Evolutionary conservation across 768 basidiomycete genomes (phyloP).

Genomic region (Tephrocybe sp.): DNA sequence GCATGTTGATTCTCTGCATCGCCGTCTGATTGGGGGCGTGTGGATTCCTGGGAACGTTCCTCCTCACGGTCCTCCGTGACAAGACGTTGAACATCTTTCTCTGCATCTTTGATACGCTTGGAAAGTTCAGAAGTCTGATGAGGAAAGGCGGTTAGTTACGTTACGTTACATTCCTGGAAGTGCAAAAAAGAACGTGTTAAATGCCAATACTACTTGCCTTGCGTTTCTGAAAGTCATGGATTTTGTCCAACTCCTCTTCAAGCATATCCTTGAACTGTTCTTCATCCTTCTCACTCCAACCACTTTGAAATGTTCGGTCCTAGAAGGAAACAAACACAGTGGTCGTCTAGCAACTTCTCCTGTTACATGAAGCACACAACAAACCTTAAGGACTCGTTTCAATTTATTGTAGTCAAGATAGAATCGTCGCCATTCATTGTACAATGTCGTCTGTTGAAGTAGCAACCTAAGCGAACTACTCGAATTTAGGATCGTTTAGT

Average conservation of each 20-base stretch:
- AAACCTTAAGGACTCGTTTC: slow-evolving; percentile 87
- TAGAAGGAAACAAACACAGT: slow-evolving; percentile 15
- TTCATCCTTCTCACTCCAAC: slow-evolving; percentile 82
- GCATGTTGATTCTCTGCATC: slow-evolving; percentile 61
- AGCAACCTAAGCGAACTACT: neutral
- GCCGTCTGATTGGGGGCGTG: slow-evolving; percentile 16
- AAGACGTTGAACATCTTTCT: slow-evolving; percentile 75
- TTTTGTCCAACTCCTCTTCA: slow-evolving; percentile 87
- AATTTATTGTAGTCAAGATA: slow-evolving; percentile 89
- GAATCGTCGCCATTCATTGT: slow-evolving; percentile 86
- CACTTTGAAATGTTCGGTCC: slow-evolving; percentile 43
- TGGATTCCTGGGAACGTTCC: slow-evolving; percentile 13
- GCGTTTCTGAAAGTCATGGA: slow-evolving; percentile 87
- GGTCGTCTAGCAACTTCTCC: neutral
- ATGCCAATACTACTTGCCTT: slow-evolving; percentile 51
- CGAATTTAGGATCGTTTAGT: neutral
- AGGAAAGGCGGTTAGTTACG: neutral
- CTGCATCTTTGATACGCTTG: slow-evolving; percentile 76
- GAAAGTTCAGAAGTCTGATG: slow-evolving; percentile 77
- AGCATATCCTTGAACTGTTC: slow-evolving; percentile 75
- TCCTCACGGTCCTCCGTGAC: slow-evolving; percentile 52
- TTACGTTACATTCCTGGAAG: neutral
- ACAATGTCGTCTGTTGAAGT: slow-evolving; percentile 64
- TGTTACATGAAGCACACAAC: neutral
- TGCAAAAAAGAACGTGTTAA: neutral